phyloP scores from a whole-genome alignment of 257 asterid genomes.

The Gardenia jasminoides region DNA sequence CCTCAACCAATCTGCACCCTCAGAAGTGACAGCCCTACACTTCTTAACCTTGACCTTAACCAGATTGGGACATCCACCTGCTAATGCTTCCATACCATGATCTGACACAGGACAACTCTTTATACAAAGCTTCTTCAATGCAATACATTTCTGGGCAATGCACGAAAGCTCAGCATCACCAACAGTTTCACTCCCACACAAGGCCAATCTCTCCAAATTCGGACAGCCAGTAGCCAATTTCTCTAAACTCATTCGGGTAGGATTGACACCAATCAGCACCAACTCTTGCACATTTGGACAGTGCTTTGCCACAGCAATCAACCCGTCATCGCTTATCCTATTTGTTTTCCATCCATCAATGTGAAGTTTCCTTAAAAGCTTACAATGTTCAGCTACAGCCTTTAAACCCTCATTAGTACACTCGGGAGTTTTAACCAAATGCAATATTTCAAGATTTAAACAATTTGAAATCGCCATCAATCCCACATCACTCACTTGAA shows the following conservation, averaged over 20 bases:
- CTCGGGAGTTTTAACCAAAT: slow-evolving; percentile 79
- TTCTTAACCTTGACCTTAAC: slow-evolving; percentile 92
- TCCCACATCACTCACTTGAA: slow-evolving; percentile 73
- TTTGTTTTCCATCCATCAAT: slow-evolving; percentile 93
- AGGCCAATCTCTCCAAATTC: slow-evolving; percentile 77
- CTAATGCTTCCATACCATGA: slow-evolving; percentile 80
- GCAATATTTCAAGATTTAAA: slow-evolving; percentile 64
- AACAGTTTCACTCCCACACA: slow-evolving; percentile 83
- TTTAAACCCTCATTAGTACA: slow-evolving; percentile 67
- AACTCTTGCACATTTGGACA: slow-evolving; percentile 71
- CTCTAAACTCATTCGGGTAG: slow-evolving; percentile 57
- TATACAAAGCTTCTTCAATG: slow-evolving; percentile 80
- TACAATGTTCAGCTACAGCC: slow-evolving; percentile 65
- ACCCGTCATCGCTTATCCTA: slow-evolving; percentile 73
- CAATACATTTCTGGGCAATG: slow-evolving; percentile 70
- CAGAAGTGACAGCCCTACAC: slow-evolving; percentile 78
- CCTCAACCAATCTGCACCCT: slow-evolving; percentile 81
- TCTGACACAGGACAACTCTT: slow-evolving; percentile 87
- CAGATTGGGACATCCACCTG: slow-evolving; percentile 86
- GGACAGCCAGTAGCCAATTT: slow-evolving; percentile 59
- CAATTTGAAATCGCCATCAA: slow-evolving; percentile 55
- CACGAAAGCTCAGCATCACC: slow-evolving; percentile 80
- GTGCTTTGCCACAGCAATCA: slow-evolving; percentile 67
- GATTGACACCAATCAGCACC: slow-evolving; percentile 85
- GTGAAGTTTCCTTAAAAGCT: slow-evolving; percentile 63